Evolutionary conservation across 331 rosid species (phyloP).

Genomic region (Quercus tomentella): DNA sequence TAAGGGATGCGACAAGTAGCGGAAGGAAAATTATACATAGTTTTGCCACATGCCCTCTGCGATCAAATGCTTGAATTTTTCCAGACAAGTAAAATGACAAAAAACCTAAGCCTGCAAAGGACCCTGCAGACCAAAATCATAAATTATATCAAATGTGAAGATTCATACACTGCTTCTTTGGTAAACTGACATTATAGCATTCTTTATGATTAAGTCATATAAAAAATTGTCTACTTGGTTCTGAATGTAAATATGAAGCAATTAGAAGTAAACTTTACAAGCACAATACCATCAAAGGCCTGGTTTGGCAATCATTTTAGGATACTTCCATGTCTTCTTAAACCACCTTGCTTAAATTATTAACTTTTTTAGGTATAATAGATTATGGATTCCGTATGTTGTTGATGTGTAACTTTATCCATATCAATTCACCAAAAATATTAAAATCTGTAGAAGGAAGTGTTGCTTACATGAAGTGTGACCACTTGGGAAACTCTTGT

Average conservation of each 20-base stretch:
- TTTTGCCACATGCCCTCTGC: slow-evolving; percentile 73
- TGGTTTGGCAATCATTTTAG: background rate
- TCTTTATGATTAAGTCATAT: background rate
- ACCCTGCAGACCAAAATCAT: slow-evolving; percentile 46
- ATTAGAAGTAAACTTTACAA: no score
- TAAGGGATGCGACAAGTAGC: slow-evolving; percentile 59
- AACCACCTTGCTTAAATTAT: background rate
- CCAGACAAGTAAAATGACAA: slow-evolving; percentile 70
- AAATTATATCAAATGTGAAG: slow-evolving; percentile 15
- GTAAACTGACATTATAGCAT: background rate
- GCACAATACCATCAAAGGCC: no score
- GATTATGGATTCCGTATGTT: background rate
- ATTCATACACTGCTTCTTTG: background rate
- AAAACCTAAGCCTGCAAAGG: slow-evolving; percentile 90
- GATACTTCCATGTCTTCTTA: background rate
- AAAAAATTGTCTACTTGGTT: background rate
- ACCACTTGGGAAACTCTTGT: slow-evolving; percentile 92
- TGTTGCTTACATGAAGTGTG: slow-evolving; percentile 77
- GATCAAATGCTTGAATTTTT: slow-evolving; percentile 71
- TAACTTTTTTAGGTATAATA: background rate
- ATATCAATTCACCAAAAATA: background rate
- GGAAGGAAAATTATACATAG: slow-evolving; percentile 72
- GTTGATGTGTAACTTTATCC: background rate
- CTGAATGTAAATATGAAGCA: background rate
- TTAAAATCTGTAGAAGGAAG: background rate